phyloP scores from a whole-genome alignment of 2,329 filamentous ascomycete species.

The Paracoccidioides lutzii region DNA sequence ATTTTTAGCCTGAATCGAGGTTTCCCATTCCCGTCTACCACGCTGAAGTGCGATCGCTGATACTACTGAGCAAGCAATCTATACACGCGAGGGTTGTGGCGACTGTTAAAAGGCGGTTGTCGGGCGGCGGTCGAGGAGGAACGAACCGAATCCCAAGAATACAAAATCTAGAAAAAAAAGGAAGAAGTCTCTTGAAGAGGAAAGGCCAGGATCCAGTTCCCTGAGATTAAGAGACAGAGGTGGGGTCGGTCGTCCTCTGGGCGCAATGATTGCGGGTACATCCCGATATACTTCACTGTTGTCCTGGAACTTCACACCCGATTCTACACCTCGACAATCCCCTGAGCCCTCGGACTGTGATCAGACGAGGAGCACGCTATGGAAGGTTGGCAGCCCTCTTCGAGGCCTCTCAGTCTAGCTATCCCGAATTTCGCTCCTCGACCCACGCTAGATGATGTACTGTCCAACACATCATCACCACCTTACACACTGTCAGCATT shows the following conservation, averaged over 20 bases:
- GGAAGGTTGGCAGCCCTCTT: constrained; percentile 24
- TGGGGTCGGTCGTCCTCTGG: not conserved
- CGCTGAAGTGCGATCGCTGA: not conserved
- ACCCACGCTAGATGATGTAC: constrained; percentile 73
- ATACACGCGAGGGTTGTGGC: not conserved
- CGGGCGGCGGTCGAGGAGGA: not conserved
- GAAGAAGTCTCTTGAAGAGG: not conserved
- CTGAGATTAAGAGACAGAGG: not conserved
- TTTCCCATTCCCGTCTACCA: not conserved
- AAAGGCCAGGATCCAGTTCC: not conserved
- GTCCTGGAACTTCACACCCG: constrained; percentile 29
- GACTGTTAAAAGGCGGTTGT: not conserved
- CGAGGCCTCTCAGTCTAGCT: constrained; percentile 33
- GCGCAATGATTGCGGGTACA: constrained; percentile 12
- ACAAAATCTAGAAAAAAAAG: not conserved
- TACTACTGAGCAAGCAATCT: not conserved
- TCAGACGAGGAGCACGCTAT: constrained; percentile 28
- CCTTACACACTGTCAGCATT: constrained; percentile 89
- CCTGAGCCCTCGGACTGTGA: constrained; percentile 32
- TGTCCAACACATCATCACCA: constrained; percentile 70
- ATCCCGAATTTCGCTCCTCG: constrained; percentile 36
- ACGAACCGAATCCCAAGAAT: not conserved
- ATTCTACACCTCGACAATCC: constrained; percentile 34
- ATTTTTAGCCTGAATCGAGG: no score
- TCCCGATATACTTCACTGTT: constrained; percentile 22